These are phyloP conservation scores for Tylopilus plumbeoviolaceoides DNA, from an alignment of 768 basidiomycete genomes.

Conservation along the genomic window DNA sequence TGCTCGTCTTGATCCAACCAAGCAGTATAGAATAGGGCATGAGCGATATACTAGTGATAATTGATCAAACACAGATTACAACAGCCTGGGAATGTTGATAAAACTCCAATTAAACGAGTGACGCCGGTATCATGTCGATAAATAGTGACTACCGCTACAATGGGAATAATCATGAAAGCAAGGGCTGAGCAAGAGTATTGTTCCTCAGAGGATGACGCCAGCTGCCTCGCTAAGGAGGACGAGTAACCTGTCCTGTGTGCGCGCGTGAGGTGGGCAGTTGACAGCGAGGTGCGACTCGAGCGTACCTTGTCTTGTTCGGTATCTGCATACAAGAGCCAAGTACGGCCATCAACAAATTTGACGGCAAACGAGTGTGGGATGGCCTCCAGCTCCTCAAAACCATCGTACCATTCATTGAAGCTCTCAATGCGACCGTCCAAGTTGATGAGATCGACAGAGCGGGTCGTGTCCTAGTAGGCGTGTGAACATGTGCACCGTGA, in stretches of 20 bases:
- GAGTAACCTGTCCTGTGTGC: slow-evolving; percentile 22
- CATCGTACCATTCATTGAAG: slow-evolving; percentile 61
- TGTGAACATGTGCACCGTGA: slow-evolving; percentile 7
- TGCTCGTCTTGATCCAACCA: neutral
- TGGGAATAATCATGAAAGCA: neutral
- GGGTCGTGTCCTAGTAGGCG: slow-evolving; percentile 25
- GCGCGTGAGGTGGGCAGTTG: neutral
- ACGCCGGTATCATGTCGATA: slow-evolving; percentile 7
- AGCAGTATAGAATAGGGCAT: neutral
- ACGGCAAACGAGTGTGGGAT: slow-evolving; percentile 66
- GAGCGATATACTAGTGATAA: too few species aligned
- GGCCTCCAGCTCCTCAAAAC: slow-evolving; percentile 62
- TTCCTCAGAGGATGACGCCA: slow-evolving; percentile 24
- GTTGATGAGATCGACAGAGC: slow-evolving; percentile 34
- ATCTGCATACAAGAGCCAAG: slow-evolving; percentile 60
- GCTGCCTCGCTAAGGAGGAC: slow-evolving; percentile 29
- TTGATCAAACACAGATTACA: neutral
- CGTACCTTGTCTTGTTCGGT: slow-evolving; percentile 60
- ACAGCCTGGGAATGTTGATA: neutral
- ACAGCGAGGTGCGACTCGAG: neutral
- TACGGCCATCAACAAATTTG: slow-evolving; percentile 48
- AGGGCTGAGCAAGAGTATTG: slow-evolving; percentile 5
- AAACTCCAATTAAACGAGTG: slow-evolving; percentile 5
- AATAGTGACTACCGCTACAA: slow-evolving; percentile 18
- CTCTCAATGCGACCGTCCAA: slow-evolving; percentile 44